These are phyloP conservation scores for Trypanosoma rangeli DNA, from an alignment of 208 protist genomes.

Conservation along the genomic window DNA sequence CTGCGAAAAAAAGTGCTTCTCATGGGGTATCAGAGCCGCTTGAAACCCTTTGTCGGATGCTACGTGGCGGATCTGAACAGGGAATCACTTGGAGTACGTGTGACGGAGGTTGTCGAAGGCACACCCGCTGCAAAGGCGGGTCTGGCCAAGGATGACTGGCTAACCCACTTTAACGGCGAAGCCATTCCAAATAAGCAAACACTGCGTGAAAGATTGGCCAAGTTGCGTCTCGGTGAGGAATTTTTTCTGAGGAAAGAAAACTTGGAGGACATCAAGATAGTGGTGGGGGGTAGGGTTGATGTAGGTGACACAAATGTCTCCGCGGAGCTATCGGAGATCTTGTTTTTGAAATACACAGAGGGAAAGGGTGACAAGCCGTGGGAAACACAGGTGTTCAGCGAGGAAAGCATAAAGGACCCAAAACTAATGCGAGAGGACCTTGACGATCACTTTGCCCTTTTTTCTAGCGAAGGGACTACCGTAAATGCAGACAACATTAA, in stretches of 20 bases:
- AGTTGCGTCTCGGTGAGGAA: conserved; percentile 77
- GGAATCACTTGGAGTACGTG: conserved; percentile 84
- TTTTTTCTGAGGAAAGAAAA: conserved; percentile 84
- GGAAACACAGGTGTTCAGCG: conserved; percentile 43
- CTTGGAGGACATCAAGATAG: conserved; percentile 80
- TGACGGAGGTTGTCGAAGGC: conserved; percentile 78
- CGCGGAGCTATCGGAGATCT: conserved; percentile 58
- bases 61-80: conserved; percentile 89
- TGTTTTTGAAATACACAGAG: conserved; percentile 77
- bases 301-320: conserved; percentile 54
- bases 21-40: conserved; percentile 57
- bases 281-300: conserved; percentile 81
- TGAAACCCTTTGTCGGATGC: conserved; percentile 87
- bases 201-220: conserved; percentile 59
- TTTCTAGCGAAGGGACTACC: conserved; percentile 35
- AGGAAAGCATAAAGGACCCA: conserved; percentile 17
- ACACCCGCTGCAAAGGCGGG: conserved; percentile 83
- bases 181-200: conserved; percentile 81
- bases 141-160: conserved; percentile 84
- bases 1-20: conserved; percentile 84
- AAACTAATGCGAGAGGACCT: conserved; percentile 38
- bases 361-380: conserved; percentile 45
- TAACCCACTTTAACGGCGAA: conserved; percentile 81
- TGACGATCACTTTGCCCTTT: conserved; percentile 70
- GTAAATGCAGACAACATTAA: conserved; percentile 35